Base-by-base conservation (phyloP, 805 yeast genomes). In the Ogataea pignaliae region DNA sequence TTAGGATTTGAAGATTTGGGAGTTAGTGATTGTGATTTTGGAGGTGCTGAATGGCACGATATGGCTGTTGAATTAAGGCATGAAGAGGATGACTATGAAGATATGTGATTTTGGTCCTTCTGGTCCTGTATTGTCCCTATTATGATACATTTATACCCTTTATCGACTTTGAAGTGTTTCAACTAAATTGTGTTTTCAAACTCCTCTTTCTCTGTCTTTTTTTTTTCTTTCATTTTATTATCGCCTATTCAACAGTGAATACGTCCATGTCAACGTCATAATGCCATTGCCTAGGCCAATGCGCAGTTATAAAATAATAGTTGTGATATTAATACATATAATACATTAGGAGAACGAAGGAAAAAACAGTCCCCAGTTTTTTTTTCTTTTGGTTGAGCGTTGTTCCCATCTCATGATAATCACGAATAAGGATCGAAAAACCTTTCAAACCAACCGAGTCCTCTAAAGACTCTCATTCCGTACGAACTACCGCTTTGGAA, bases 1-100 rank as follows among this genome's bases (percentile, higher is more conserved):
- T 73, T 88, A 33, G 97, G 96, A 0, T 93, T 91, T 65, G 68
- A 71, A 47, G 80, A 83, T 54, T 69, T 70, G 39, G 97, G 95
- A 34, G 69, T 69, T 40, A 83, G 86, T 51, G 64, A 70, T 18
- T 79, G 85, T 56, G 61, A 67, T 36, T 76, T 72, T 62, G 91
- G 78, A 26, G 82, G 76, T 39, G 74, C 63, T 29, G 63, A 66
- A 31, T 85, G 90, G 90, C 72, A 72, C 50, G 85, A 83, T 56
- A 59, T 84, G 66, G 64, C 57, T 42, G 52, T 64, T 42, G 61
- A 62, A 17, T 57, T 73, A 42, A 64, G 64, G 26, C 75, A 72
- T 36, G 73, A 71, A 34, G 75, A 71, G 28, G 75, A 70, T 29
- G 75, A 71, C 28, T 64, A 64, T 17, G 67, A 55, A 40, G 53